These are phyloP conservation scores for Globisporangium irregulare DNA, from an alignment of 352 stramenopile genomes.

Conservation along the genomic window DNA sequence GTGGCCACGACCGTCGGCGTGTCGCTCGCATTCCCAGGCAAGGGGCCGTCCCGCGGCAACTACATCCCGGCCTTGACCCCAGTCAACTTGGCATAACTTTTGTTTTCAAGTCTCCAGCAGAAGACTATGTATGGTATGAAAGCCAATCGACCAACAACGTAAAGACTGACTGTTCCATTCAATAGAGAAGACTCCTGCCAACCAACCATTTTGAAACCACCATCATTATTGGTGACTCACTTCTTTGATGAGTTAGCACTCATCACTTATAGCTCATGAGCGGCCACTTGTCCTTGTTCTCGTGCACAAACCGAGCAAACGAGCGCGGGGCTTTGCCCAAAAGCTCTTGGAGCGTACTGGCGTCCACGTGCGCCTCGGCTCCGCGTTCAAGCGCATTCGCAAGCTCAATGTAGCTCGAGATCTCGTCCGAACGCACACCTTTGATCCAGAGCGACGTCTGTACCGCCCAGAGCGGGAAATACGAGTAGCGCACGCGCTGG, in stretches of 20 bases:
- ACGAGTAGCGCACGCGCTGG: slow-evolving; percentile 48
- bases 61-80: slow-evolving; percentile 30
- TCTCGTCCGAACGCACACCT: slow-evolving; percentile 55
- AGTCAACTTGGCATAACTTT: slow-evolving; percentile 16
- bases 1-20: slow-evolving; percentile 48
- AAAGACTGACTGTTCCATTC: neutral
- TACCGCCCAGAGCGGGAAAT: slow-evolving; percentile 74
- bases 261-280: slow-evolving; percentile 22
- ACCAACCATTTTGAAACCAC: neutral
- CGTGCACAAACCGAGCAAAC: slow-evolving; percentile 44
- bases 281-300: slow-evolving; percentile 45
- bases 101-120: neutral
- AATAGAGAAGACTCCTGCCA: neutral
- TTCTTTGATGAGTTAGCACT: neutral
- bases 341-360: slow-evolving; percentile 30
- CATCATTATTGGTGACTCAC: neutral
- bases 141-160: neutral
- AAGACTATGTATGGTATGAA: neutral
- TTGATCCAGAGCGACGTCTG: slow-evolving; percentile 71
- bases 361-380: slow-evolving; percentile 33
- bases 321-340: slow-evolving; percentile 33
- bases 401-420: slow-evolving; percentile 51
- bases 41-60: slow-evolving; percentile 21
- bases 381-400: slow-evolving; percentile 44
- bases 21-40: slow-evolving; percentile 41